These are phyloP conservation scores for Zizania palustris DNA, from an alignment of 202 grass and related monocot species.

Conservation along the genomic window DNA sequence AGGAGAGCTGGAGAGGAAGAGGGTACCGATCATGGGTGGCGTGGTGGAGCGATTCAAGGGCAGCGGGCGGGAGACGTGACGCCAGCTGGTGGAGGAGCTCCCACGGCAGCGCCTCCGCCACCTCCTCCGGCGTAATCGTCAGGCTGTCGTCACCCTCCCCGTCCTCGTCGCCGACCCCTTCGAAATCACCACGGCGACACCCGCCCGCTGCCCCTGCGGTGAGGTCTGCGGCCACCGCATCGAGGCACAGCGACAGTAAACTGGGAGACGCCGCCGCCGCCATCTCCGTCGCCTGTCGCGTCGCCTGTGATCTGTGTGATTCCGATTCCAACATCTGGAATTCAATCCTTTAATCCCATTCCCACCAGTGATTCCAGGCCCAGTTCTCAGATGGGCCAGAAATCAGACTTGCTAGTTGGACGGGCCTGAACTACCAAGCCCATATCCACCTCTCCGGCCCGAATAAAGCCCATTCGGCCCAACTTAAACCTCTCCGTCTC, in stretches of 20 bases:
- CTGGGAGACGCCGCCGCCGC: constrained; percentile 25
- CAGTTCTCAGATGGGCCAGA: no score
- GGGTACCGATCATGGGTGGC: constrained; percentile 47
- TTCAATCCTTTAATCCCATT: no score
- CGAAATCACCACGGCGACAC: neutral
- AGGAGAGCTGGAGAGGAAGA: neutral
- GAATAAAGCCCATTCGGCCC: neutral
- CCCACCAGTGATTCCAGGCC: no score
- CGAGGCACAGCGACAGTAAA: constrained; percentile 73
- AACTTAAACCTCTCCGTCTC: neutral
- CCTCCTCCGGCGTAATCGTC: constrained; percentile 33
- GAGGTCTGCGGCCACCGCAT: constrained; percentile 42
- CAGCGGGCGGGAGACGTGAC: constrained; percentile 55
- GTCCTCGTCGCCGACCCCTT: neutral
- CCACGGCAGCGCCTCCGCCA: constrained; percentile 64
- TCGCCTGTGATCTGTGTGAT: no score
- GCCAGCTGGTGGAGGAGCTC: constrained; percentile 72
- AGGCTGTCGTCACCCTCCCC: neutral
- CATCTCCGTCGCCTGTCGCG: neutral
- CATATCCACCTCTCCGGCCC: neutral
- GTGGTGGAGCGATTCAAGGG: constrained; percentile 66
- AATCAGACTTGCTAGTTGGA: no score
- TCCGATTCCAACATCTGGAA: no score
- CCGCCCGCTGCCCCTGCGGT: neutral
- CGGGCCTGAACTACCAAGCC: no score